Percentiles rank a stretch among this genome's conserved stretches.
Evolutionary conservation across 2,329 filamentous ascomycete genomes (phyloP).

Genomic region (Aureobasidium mangrovei): DNA sequence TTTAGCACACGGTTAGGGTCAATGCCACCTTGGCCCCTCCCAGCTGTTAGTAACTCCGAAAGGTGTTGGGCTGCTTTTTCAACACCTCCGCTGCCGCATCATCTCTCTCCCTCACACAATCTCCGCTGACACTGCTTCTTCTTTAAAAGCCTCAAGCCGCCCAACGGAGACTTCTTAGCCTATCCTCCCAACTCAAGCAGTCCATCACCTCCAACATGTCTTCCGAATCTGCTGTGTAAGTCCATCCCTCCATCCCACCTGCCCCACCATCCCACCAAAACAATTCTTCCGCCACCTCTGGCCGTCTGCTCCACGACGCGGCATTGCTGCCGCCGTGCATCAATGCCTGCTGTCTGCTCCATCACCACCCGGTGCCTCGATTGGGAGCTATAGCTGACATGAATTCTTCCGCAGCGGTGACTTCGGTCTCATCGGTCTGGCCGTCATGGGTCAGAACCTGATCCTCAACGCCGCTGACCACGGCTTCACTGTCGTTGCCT

Average conservation of each 20-base stretch:
- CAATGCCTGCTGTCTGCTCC: not conserved
- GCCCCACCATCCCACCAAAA: slow-evolving; percentile 16
- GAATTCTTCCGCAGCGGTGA: slow-evolving; percentile 34
- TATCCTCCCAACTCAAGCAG: slow-evolving; percentile 18
- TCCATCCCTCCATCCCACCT: slow-evolving; percentile 9
- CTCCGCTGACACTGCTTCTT: slow-evolving; percentile 10
- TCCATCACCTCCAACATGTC: slow-evolving; percentile 21
- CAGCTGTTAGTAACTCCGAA: slow-evolving; percentile 13
- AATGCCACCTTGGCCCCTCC: slow-evolving; percentile 15
- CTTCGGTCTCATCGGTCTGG: slow-evolving; percentile 47
- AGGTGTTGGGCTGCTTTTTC: slow-evolving; percentile 15
- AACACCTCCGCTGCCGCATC: slow-evolving; percentile 11
- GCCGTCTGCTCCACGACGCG: not conserved
- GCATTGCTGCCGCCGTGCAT: not conserved
- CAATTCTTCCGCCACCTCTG: slow-evolving; percentile 10
- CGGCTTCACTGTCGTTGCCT: slow-evolving; percentile 92
- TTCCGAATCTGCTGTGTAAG: slow-evolving; percentile 25
- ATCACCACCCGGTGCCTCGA: not conserved
- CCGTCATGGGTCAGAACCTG: slow-evolving; percentile 46
- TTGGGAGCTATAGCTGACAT: slow-evolving; percentile 9
- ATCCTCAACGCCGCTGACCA: slow-evolving; percentile 49
- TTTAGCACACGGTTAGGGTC: slow-evolving; percentile 14
- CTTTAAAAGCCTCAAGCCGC: slow-evolving; percentile 16
- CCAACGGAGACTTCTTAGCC: slow-evolving; percentile 17
- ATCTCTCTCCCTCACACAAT: slow-evolving; percentile 12